Conservation (phyloP, 805 yeast genomes). For the Wickerhamomyces bovis region DNA sequence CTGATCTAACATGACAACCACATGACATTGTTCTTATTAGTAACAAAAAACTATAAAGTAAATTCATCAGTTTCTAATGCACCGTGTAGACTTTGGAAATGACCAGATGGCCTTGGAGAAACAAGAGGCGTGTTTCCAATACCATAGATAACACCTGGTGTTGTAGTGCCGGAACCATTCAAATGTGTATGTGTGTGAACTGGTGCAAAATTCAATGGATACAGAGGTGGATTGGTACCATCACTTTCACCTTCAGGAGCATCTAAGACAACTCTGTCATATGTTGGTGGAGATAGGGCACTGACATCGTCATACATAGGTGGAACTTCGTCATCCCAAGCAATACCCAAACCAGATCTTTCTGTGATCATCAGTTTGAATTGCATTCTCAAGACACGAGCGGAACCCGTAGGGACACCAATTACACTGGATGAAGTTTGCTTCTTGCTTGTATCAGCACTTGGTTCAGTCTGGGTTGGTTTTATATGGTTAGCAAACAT, state of each 20-base stretch:
- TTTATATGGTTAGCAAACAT: constrained; percentile 33
- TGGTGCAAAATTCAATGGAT: constrained; percentile 21
- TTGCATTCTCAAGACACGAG: constrained; percentile 91
- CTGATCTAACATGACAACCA: too few relatives aligned
- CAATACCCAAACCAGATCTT: constrained; percentile 89
- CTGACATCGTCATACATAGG: constrained; percentile 87
- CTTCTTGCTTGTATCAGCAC: constrained; percentile 10
- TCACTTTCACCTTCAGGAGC: constrained; percentile 9
- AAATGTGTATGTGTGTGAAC: constrained; percentile 23
- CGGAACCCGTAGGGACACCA: constrained; percentile 90
- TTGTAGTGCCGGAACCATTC: constrained; percentile 17
- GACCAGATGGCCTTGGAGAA: constrained; percentile 23
- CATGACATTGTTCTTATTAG: too few relatives aligned
- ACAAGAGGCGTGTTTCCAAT: constrained; percentile 37
- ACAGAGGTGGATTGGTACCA: constrained; percentile 21
- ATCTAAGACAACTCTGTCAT: constrained; percentile 27
- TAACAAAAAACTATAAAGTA: constrained; percentile 2
- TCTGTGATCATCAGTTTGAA: constrained; percentile 80
- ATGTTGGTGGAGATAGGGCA: constrained; percentile 83
- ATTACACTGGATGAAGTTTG: constrained; percentile 19
- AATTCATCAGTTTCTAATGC: constrained; percentile 21
- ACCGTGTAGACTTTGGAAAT: constrained; percentile 20
- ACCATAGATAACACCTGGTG: constrained; percentile 37
- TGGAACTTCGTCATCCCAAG: constrained; percentile 99
- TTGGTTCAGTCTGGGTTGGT: constrained; percentile 13